These are phyloP conservation scores for Fusarium foetens DNA, from an alignment of 2,329 filamentous ascomycete species.

Conservation along the genomic window DNA sequence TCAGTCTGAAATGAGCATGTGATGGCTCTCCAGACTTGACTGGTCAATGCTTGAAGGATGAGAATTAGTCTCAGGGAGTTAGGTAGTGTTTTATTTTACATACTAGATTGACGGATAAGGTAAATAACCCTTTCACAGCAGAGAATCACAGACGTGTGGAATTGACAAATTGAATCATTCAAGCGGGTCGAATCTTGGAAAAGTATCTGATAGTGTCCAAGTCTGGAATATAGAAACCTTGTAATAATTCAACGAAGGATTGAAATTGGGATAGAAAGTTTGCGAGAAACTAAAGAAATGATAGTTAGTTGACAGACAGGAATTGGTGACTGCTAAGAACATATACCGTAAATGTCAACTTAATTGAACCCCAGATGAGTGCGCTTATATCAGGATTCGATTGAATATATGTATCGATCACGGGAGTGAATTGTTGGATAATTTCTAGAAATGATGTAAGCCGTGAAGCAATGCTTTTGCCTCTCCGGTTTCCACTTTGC, in stretches of 20 bases:
- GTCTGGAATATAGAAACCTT: conserved; percentile 15
- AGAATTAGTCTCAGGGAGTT: neutral
- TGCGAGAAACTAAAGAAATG: conserved; percentile 8
- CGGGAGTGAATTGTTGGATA: conserved; percentile 17
- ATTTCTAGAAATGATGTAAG: conserved; percentile 20
- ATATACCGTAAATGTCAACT: conserved; percentile 20
- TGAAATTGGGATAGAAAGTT: conserved; percentile 30
- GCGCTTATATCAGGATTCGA: conserved; percentile 20
- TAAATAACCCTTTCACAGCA: conserved; percentile 21
- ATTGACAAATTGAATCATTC: neutral
- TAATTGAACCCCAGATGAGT: conserved; percentile 22
- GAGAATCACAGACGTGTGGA: conserved; percentile 6
- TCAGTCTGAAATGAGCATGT: conserved; percentile 22
- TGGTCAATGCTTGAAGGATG: accelerated
- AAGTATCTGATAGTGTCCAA: conserved; percentile 14
- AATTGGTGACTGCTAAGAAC: too few relatives aligned
- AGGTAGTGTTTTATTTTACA: neutral
- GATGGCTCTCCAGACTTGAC: conserved; percentile 3
- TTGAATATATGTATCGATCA: conserved; percentile 14
- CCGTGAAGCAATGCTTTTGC: conserved; percentile 17
- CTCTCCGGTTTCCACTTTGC: neutral
- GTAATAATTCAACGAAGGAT: conserved; percentile 17
- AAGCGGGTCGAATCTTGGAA: neutral
- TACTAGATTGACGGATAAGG: conserved; percentile 1
- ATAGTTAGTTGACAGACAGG: neutral